Evolutionary conservation across 2,329 filamentous ascomycete species (phyloP), one percentile per base, ranked within the genome.

Genomic region (Diaporthe vexans): DNA sequence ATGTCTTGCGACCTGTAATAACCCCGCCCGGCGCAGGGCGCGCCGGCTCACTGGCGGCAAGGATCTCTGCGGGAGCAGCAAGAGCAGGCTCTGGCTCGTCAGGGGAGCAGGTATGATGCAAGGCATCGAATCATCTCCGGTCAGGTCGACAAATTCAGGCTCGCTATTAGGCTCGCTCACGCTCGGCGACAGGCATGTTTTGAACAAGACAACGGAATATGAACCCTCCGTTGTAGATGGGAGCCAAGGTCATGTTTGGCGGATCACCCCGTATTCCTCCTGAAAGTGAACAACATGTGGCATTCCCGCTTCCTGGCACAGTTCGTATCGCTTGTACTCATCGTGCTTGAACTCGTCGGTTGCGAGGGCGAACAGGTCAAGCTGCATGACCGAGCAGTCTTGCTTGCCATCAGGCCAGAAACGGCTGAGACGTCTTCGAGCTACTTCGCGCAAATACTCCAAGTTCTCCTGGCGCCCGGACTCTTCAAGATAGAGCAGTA

Each of bases 401-500:
- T 63, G 59, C 40, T 8, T 21, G 59, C 40, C 40, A 26, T 48
- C 10, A 26, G 15, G 59, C 59, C 59, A 63, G 40, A 63, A 46
- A 24, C 9, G 24, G 24, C 24, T 3, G 11, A 63, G 59, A 10
- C 21, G 4, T 5, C 1, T 2, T 19, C 59, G 59, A 46, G 59
- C 37, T 2, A 4, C 10, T 26, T 21, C 48, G 48, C 48, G 48
- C n/a, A 52, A 2, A 4, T 10, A 15, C 11, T 52, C 7, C 48
- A 52, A 26, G 0, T 19, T 7, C 4, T 19, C 17, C 40, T 6
- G 40, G 40, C 40, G 40, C 11, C 29, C 29, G 29, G 37, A 37
- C 11, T 43, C 15, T 19, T 5, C 15, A 43, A 43, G 13, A 17
- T 43, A 4, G 6, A 43, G 15, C 40, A 43, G 40, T 43, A 43